Evolutionary conservation across 805 yeast species (phyloP).

Genomic region (Yarrowia sp.): DNA sequence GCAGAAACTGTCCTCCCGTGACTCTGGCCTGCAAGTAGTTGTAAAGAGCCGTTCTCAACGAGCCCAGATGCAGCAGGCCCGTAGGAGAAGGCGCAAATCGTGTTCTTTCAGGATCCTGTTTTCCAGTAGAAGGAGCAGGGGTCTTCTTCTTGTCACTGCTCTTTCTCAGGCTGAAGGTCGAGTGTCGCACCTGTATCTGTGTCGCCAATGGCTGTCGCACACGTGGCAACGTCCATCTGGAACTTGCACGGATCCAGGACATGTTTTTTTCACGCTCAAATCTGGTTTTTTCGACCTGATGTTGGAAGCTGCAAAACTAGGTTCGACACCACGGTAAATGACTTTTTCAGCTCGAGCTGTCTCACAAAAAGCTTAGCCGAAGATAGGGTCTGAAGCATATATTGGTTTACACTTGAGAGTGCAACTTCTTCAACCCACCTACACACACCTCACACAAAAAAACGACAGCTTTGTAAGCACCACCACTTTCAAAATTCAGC

Average conservation of each 20-base stretch:
- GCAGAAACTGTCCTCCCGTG: conserved; percentile 79
- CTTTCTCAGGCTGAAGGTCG: conserved; percentile 1
- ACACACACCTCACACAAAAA: neutral
- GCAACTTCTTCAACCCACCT: conserved; percentile 2
- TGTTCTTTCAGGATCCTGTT: conserved; percentile 61
- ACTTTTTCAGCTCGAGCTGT: neutral
- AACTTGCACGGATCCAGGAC: conserved; percentile 1
- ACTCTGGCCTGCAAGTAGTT: conserved; percentile 81
- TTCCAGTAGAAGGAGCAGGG: neutral
- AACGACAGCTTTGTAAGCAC: neutral
- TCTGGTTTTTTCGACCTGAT: neutral
- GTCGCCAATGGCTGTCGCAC: neutral
- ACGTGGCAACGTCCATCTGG: neutral
- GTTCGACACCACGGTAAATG: no score
- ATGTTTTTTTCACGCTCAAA: neutral
- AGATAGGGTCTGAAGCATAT: conserved; percentile 12
- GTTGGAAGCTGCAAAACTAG: neutral
- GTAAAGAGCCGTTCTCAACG: conserved; percentile 89
- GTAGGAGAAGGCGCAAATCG: conserved; percentile 99
- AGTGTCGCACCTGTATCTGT: neutral
- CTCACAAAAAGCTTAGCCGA: conserved; percentile 20
- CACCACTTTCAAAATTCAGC: conserved; percentile 31
- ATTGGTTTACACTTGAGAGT: neutral
- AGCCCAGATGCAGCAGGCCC: conserved; percentile 92
- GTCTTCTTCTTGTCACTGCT: neutral